phyloP scores from a whole-genome alignment of 495 filamentous ascomycete genomes.

The Penicillium soppii region DNA sequence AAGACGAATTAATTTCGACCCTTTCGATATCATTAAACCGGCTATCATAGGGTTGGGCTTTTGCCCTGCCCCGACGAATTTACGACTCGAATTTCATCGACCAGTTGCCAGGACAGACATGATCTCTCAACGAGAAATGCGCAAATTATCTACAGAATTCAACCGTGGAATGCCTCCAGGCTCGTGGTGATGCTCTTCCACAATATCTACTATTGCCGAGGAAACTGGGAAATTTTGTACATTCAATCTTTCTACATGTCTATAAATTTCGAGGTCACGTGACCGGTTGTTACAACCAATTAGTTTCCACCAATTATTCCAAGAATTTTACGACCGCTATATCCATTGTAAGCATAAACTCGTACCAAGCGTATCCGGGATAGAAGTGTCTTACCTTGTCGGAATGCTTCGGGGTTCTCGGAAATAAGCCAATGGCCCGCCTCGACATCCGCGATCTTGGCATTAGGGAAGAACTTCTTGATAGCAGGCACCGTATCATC shows the following conservation, averaged over 20 bases:
- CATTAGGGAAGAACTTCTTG: conserved; percentile 85
- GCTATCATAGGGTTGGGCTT: no score
- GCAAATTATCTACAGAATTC: no score
- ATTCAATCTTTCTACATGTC: neutral
- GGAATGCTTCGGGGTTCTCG: conserved; percentile 86
- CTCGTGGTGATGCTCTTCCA: no score
- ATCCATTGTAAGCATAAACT: conserved; percentile 10
- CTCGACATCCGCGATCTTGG: conserved; percentile 77
- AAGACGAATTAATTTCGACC: no score
- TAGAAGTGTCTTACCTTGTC: conserved; percentile 58
- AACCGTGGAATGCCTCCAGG: no score
- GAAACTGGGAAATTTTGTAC: no score
- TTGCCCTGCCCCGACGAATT: no score
- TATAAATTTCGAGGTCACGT: neutral
- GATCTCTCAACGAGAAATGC: no score
- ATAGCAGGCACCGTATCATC: conserved; percentile 87
- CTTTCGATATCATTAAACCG: no score
- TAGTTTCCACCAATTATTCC: conserved; percentile 4
- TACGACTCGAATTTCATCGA: no score
- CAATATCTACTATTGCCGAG: no score
- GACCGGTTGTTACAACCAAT: neutral
- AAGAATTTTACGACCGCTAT: conserved; percentile 44
- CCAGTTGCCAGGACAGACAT: no score
- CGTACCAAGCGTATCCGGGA: neutral
- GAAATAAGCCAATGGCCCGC: conserved; percentile 93